Conservation (phyloP, 495 filamentous ascomycete genomes). For the Aspergillus sclerotiicarbonarius region DNA sequence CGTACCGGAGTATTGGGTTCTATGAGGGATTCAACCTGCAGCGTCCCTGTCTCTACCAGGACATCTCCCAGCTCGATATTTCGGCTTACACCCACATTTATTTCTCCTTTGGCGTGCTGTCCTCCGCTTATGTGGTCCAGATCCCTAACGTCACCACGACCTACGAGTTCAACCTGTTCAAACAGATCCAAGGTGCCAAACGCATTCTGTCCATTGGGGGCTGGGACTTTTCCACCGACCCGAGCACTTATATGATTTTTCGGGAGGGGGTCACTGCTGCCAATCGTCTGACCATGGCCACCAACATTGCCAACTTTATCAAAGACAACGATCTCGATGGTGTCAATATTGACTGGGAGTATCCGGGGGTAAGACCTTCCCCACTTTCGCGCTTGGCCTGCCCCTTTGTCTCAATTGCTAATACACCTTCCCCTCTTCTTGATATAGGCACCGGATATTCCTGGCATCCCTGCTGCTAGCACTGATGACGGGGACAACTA, state of each 20-base stretch:
- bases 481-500: slow-evolving; percentile 28
- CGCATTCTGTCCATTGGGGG: slow-evolving; percentile 47
- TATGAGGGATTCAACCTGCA: slow-evolving; percentile 18
- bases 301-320: slow-evolving; percentile 35
- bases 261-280: slow-evolving; percentile 27
- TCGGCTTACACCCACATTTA: slow-evolving; percentile 42
- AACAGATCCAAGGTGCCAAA: slow-evolving; percentile 22
- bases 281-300: slow-evolving; percentile 33
- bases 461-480: slow-evolving; percentile 25
- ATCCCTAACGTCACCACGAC: slow-evolving; percentile 20
- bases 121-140: background rate
- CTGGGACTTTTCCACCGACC: slow-evolving; percentile 44
- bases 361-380: slow-evolving; percentile 19
- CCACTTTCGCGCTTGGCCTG: background rate
- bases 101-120: slow-evolving; percentile 36
- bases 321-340: slow-evolving; percentile 35
- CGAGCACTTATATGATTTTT: slow-evolving; percentile 35
- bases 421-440: background rate
- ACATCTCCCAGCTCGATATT: slow-evolving; percentile 18
- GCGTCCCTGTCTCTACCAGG: slow-evolving; percentile 22
- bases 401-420: slow-evolving; percentile 2
- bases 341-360: slow-evolving; percentile 45
- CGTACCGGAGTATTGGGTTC: slow-evolving; percentile 13
- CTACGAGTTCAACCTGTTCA: slow-evolving; percentile 25
- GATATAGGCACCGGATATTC: slow-evolving; percentile 30